Conservation (phyloP, 768 basidiomycete species). For the Ramaria sp. region DNA sequence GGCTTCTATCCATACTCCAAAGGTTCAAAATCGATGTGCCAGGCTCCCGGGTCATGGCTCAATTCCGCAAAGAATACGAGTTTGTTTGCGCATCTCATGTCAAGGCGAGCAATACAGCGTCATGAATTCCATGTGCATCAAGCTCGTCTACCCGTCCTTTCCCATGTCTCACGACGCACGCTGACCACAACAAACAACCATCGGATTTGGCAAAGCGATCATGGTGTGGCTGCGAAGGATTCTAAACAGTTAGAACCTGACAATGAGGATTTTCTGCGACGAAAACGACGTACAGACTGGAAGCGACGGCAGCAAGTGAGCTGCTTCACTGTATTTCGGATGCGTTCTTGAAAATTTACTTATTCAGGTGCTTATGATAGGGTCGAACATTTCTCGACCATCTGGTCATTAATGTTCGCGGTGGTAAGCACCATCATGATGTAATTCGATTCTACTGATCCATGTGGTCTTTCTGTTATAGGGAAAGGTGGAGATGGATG, state of each 20-base stretch:
- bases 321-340: background rate
- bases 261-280: background rate
- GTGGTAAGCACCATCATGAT: conserved; percentile 34
- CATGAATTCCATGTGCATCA: background rate
- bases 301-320: conserved; percentile 23
- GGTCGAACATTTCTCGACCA: conserved; percentile 77
- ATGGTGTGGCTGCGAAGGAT: background rate
- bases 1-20: too few relatives aligned
- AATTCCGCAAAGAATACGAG: too few relatives aligned
- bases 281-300: conserved; percentile 12
- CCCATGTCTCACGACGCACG: background rate
- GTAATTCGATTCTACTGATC: conserved; percentile 4
- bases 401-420: conserved; percentile 66
- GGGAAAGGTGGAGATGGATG: conserved; percentile 88
- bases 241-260: background rate
- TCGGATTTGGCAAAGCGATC: background rate
- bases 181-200: background rate
- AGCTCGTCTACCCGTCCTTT: background rate
- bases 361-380: conserved; percentile 25
- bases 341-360: background rate
- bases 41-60: too few relatives aligned
- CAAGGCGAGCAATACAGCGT: background rate
- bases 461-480: conserved; percentile 19
- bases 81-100: background rate
- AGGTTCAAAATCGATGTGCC: too few relatives aligned